These are phyloP conservation scores for Alnus rubra DNA, from an alignment of 306 rosid genomes.

Conservation along the genomic window DNA sequence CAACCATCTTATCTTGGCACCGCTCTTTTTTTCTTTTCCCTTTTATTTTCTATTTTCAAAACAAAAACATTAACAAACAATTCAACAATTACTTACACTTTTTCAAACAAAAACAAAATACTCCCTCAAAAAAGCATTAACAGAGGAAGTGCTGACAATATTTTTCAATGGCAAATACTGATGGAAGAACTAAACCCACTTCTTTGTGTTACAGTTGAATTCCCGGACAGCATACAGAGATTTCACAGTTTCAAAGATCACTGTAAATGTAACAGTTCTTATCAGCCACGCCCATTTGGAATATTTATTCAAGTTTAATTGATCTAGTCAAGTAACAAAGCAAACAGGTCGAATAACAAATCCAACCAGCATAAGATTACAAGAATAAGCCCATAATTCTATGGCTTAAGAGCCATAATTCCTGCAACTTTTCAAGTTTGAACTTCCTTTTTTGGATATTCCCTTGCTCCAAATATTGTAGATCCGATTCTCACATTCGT, in stretches of 20 bases:
- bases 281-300: conserved; percentile 1
- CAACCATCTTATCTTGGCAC: too few relatives aligned
- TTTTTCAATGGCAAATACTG: not conserved
- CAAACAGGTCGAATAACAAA: conserved; percentile 14
- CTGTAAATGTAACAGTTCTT: conserved; percentile 15
- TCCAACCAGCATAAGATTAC: conserved; percentile 14
- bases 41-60: too few relatives aligned
- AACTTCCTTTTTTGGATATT: conserved; percentile 59
- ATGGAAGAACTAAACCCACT: not conserved
- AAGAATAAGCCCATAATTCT: not conserved
- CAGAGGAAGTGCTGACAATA: not conserved
- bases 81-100: too few relatives aligned
- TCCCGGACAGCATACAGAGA: not conserved
- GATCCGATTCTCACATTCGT: conserved; percentile 92
- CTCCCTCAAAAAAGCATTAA: too few relatives aligned
- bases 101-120: too few relatives aligned
- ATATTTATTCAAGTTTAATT: conserved; percentile 28
- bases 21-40: too few relatives aligned
- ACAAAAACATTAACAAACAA: too few relatives aligned
- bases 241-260: conserved; percentile 7
- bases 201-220: not conserved
- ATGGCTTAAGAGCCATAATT: not conserved
- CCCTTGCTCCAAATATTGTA: conserved; percentile 87
- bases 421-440: not conserved
- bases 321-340: conserved; percentile 20